Conservation (phyloP, 179 eudicot species). For the Vitellaria paradoxa region DNA sequence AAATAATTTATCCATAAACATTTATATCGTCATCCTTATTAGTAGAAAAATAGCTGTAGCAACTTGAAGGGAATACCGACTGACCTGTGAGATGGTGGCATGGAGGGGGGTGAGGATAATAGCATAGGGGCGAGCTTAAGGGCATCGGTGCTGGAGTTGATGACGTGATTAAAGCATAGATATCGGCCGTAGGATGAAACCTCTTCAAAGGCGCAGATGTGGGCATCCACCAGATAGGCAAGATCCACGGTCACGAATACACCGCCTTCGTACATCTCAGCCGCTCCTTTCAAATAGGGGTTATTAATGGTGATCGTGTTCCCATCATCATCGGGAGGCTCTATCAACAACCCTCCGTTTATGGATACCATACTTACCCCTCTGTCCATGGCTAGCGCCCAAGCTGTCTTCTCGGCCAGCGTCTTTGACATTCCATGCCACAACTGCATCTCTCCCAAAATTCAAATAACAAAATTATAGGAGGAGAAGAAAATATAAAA, state of each 20-base stretch:
- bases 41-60: too few relatives aligned
- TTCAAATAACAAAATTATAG: too few relatives aligned
- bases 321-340: slow-evolving; percentile 17
- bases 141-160: slow-evolving; percentile 41
- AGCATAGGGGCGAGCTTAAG: slow-evolving; percentile 42
- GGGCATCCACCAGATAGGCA: slow-evolving; percentile 46
- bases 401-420: slow-evolving; percentile 57
- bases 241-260: slow-evolving; percentile 54
- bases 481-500: too few relatives aligned
- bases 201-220: slow-evolving; percentile 48
- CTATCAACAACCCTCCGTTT: slow-evolving; percentile 43
- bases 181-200: slow-evolving; percentile 61
- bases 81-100: slow-evolving; percentile 26
- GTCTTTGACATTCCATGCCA: slow-evolving; percentile 65
- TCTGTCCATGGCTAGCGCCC: slow-evolving; percentile 72
- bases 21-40: too few relatives aligned
- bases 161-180: slow-evolving; percentile 54
- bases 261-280: slow-evolving; percentile 73
- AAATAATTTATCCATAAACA: too few relatives aligned
- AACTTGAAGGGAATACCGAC: slow-evolving; percentile 3
- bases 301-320: slow-evolving; percentile 12
- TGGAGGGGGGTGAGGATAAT: slow-evolving; percentile 18
- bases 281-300: slow-evolving; percentile 68
- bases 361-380: slow-evolving; percentile 56
- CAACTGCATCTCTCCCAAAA: slow-evolving; percentile 22